Base-by-base conservation (phyloP, 108 stramenopile genomes). In the Cylindrotheca fusiformis region DNA sequence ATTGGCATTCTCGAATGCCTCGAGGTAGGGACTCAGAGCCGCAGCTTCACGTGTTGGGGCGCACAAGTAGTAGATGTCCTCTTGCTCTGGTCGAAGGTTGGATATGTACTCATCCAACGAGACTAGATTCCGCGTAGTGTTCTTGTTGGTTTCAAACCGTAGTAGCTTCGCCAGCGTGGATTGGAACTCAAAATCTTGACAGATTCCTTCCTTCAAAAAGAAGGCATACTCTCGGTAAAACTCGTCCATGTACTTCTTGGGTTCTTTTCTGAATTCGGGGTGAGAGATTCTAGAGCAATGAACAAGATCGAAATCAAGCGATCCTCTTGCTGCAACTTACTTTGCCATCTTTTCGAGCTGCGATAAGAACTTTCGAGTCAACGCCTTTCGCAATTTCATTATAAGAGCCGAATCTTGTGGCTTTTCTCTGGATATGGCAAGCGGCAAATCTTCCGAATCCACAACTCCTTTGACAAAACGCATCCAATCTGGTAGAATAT, bases 401-500 rank as follows among this genome's bases (percentile, higher is more conserved):
- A 98, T 81, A 18, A 99, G 69, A n/a, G 85, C 84, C 1, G 90
- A 73, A 87, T 99, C 99, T 82, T 98, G 98, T 27, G 97, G 80
- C 71, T 94, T 96, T 73, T 99, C 99, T 36, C 99, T 83, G 30
- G 96, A 96, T 27, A 99, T 82, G 48, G 83, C 80, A 24, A 99
- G 76, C 0, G 99, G 99, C 66, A 99, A 80, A 68, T 99, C 99
- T 82, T 99, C 98, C 51, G 86, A 91, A 83, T 99, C 99, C 36
- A 98, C 99, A 31, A 97, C 98, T 32, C 95, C 95, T 67, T 91
- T 92, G 49, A 95, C 72, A 63, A 97, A 97, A 28, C 96, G 78
- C 71, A 98, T 74, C 99, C 99, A 99, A 44, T 99, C 98, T 17
- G 99, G 99, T 46, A 98, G 57, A n/a, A 99, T 86, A 66, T 94